Evolutionary conservation across 306 rosid genomes (phyloP).

Genomic region (Cotoneaster glaucophyllus): DNA sequence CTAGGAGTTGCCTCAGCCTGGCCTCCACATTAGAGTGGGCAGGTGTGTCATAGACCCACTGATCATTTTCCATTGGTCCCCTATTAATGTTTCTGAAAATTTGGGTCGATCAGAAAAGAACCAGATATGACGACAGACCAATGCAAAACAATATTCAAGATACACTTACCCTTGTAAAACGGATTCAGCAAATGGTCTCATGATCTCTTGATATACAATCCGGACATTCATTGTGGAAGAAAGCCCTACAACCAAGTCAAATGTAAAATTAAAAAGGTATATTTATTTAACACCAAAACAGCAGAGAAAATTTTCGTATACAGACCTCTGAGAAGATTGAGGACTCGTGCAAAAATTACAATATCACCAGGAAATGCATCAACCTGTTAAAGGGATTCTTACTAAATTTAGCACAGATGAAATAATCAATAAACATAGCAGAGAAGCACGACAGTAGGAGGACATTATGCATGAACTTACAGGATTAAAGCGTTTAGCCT

Average conservation of each 20-base stretch:
- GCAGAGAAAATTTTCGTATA: conserved; percentile 1
- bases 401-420: conserved; percentile 11
- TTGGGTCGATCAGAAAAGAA: conserved; percentile 32
- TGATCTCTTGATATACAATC: conserved; percentile 78
- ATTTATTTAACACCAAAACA: conserved; percentile 7
- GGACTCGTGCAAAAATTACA: conserved; percentile 88
- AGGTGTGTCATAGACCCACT: conserved; percentile 78
- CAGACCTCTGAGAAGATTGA: conserved; percentile 94
- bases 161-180: conserved; percentile 73
- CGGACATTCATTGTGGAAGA: conserved; percentile 79
- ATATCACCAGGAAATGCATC: conserved; percentile 99
- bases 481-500: conserved; percentile 89
- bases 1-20: conserved; percentile 68
- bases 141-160: conserved; percentile 5
- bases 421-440: conserved; percentile 10
- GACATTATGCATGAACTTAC: conserved; percentile 37
- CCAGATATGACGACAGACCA: conserved; percentile 11
- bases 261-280: conserved; percentile 13
- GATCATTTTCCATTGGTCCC: conserved; percentile 69
- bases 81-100: conserved; percentile 53
- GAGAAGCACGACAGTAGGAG: conserved; percentile 16
- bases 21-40: conserved; percentile 73
- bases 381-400: conserved; percentile 43
- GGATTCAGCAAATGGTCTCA: conserved; percentile 97
- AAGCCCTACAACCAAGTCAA: conserved; percentile 60